Percentiles rank a stretch among this genome's conserved stretches.
Evolutionary conservation across 257 asterid species (phyloP).

Genomic region (Catharanthus roseus): DNA sequence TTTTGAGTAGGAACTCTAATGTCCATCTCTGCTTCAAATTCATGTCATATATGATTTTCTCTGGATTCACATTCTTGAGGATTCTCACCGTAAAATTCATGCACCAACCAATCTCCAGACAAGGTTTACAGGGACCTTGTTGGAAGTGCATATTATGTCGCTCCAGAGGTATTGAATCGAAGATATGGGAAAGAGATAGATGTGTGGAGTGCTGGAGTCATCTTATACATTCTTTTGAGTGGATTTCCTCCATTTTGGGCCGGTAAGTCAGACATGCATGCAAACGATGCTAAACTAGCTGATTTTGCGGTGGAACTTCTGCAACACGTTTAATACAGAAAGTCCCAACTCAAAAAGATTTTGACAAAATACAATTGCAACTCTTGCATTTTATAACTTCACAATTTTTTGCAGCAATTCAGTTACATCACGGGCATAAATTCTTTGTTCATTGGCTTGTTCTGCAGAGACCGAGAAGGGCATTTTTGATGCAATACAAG

Average conservation of each 20-base stretch:
- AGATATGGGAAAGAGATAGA: constrained; percentile 36
- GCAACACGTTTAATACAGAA: background rate
- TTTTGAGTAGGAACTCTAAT: too few relatives aligned
- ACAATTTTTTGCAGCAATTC: background rate
- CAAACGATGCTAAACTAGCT: background rate
- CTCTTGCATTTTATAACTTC: background rate
- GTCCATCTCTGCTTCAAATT: background rate
- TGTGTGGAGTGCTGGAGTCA: constrained; percentile 49
- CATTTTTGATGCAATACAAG: constrained; percentile 27
- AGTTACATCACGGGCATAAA: background rate
- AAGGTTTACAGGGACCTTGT: constrained; percentile 25
- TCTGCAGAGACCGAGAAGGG: constrained; percentile 32
- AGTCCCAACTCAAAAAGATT: background rate
- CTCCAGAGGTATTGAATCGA: constrained; percentile 32
- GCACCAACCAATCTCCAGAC: constrained; percentile 18
- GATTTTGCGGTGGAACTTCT: background rate
- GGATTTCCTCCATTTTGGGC: constrained; percentile 40
- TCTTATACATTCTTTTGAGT: constrained; percentile 33
- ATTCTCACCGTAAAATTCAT: background rate
- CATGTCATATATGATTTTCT: constrained; percentile 5
- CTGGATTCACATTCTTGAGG: background rate
- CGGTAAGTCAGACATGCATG: constrained; percentile 17
- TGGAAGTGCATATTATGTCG: constrained; percentile 43
- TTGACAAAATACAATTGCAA: background rate
- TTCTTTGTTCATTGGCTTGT: constrained; percentile 1